Conservation (phyloP, 108 stramenopile genomes). For the Skeletonema marinoi region DNA sequence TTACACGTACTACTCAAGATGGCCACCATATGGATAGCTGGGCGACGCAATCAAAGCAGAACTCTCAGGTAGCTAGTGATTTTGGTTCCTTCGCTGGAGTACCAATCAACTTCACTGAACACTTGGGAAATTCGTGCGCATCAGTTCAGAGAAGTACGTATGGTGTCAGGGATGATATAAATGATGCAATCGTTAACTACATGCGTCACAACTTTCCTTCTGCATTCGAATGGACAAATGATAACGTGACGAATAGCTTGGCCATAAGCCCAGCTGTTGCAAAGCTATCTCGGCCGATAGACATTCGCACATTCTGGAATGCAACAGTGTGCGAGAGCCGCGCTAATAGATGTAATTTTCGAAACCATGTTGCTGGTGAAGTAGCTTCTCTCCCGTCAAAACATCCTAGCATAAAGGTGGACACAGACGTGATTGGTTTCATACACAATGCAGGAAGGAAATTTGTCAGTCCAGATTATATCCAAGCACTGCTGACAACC, state of each 20-base stretch:
- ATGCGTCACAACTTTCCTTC: neutral
- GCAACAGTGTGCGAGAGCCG: neutral
- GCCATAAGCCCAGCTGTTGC: neutral
- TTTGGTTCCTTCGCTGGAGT: neutral
- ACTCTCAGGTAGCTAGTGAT: neutral
- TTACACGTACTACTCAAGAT: constrained; percentile 1
- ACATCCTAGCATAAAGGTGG: neutral
- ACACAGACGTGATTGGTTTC: constrained; percentile 3
- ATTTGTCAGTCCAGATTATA: constrained; percentile 17
- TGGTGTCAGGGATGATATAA: neutral
- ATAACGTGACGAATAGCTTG: neutral
- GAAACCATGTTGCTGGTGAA: neutral
- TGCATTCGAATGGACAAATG: neutral
- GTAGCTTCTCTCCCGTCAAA: neutral
- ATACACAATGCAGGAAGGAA: constrained; percentile 15
- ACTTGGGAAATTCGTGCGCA: neutral
- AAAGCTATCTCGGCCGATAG: neutral
- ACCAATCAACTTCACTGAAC: neutral
- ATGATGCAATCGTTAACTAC: neutral
- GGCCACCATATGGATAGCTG: neutral
- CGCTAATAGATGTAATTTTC: neutral
- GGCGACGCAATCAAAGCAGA: neutral
- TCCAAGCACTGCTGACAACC: constrained; percentile 39
- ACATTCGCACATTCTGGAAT: constrained; percentile 6
- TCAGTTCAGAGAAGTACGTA: neutral